phyloP scores from a whole-genome alignment of 306 rosid genomes.

The Purshia tridentata region DNA sequence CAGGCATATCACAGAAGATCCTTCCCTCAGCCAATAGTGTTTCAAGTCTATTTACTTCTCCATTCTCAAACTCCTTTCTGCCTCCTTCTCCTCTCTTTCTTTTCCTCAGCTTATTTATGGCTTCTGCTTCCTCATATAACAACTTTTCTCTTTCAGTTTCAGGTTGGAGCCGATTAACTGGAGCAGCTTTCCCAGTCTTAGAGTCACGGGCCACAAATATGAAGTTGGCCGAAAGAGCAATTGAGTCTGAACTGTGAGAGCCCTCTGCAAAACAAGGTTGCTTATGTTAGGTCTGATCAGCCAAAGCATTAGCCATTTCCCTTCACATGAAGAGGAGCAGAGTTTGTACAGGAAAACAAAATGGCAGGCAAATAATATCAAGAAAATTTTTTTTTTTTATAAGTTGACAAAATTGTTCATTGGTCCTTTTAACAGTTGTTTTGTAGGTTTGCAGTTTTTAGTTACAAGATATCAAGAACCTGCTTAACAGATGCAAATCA shows the following conservation, averaged over 20 bases:
- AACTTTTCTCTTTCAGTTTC: constrained; percentile 67
- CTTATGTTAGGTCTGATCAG: not conserved
- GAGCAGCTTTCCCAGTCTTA: constrained; percentile 82
- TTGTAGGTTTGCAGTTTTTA: not conserved
- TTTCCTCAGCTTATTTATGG: constrained; percentile 63
- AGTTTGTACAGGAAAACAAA: not conserved
- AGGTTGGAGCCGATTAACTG: constrained; percentile 73
- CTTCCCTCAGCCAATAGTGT: constrained; percentile 71
- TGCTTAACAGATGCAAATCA: not conserved
- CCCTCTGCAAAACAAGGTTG: constrained; percentile 33
- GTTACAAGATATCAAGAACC: not conserved
- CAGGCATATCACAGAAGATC: constrained; percentile 86
- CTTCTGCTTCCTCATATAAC: constrained; percentile 77
- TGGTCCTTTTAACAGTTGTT: no score
- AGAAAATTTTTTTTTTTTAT: not conserved
- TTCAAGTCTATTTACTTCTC: constrained; percentile 39
- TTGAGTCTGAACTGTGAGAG: constrained; percentile 43
- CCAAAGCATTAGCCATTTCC: not conserved
- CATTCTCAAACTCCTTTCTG: constrained; percentile 49
- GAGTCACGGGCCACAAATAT: constrained; percentile 97
- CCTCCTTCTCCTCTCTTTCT: constrained; percentile 59
- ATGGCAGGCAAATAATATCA: not conserved
- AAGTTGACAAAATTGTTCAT: no score
- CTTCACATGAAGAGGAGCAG: not conserved
- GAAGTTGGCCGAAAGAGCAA: constrained; percentile 85